Base-by-base conservation (phyloP, 2,329 filamentous ascomycete genomes). In the Aspergillus niger region DNA sequence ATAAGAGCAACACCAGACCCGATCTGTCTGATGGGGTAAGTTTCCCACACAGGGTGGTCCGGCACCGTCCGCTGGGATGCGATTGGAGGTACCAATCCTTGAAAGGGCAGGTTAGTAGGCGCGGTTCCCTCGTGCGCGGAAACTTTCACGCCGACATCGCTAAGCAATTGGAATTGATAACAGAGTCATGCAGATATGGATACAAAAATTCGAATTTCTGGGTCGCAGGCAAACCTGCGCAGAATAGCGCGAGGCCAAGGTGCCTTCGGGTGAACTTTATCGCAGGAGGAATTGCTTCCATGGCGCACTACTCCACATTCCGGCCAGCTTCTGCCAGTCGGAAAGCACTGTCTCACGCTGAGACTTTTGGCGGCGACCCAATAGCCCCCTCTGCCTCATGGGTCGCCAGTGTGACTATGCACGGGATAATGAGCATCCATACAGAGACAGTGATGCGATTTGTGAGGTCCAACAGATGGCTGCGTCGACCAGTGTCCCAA, bases 231-330 rank as follows among this genome's bases (percentile, higher is more conserved):
- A 56, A 28, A 41, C 39, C 53, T 38, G 38, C 52, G 51, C 52
- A 47, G 39, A 32, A 59, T 56, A 57, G 28, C 26, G 58, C 47
- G 52, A 55, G 55, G 24, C 58, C 44, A 49, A 60, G 39, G 43
- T 41, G 49, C 53, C 44, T 50, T 32, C 22, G 44, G 39, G 52
- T 56, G 53, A 65, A 65, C 63, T 63, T 62, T 63, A 63, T 62
- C 62, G 63, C 22, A 38, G 41, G 41, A 61, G 43, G 36, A 61
- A 41, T 44, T 28, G 49, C 54, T 51, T 41, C 30, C 39, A 39
- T 48, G 38, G 43, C 44, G 51, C 58, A 20, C 50, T 55, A 57
- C 53, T 50, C 52, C 43, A 58, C 57, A 54, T 8, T 52, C 28
- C 39, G 41, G 28, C 8, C 39, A 44, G 44, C 24, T 41, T 47